Evolutionary conservation across 768 basidiomycete species (phyloP), one percentile per base, ranked within the genome.

Genomic region (Leccinum barrowsii): DNA sequence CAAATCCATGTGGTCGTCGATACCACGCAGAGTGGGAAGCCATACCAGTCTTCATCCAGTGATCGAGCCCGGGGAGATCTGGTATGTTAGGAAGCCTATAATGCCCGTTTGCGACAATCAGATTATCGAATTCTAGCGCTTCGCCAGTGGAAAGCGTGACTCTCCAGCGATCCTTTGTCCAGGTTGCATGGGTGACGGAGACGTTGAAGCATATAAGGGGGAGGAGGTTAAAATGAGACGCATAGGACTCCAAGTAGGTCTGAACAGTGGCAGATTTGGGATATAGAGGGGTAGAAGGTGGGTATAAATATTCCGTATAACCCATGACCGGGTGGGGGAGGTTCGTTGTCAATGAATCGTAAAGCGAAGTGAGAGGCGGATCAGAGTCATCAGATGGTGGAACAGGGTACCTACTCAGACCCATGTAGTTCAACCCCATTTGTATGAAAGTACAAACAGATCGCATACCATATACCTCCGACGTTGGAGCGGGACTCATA

Each of bases 331-430:
- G 87, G 62, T 92, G 88, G 0, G 92, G 89, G 5, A 94, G 68
- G 64, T 93, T 93, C 1, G 91, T 87, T n/a, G 86, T 87, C 12
- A 94, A 75, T 0, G 87, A 86, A 65, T 92, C 87, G 65, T 94
- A 94, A 8, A 91, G 66, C 2, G 92, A 84, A 1, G 89, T 87
- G 32, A 80, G 65, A 2, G 89, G 88, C 7, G 82, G 82, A 34
- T 82, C 46, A 7, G 46, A 47, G 22, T 47, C 46, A 47, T 74
- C 76, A 11, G 70, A 69, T 4, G 81, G 78, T 35, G 77, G 73
- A 7, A 83, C 80, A 19, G 88, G 84, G 22, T 82, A 68, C 89
- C 87, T 84, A 56, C 44, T 53, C 34, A 56, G 24, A 50, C 13
- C 47, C 48, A 49, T 19, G 5, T 30, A 24, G 24, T 54, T 35